Evolutionary conservation across 805 yeast species (phyloP), one percentile per base, ranked within the genome.

Genomic region (Ogataea ganodermae): DNA sequence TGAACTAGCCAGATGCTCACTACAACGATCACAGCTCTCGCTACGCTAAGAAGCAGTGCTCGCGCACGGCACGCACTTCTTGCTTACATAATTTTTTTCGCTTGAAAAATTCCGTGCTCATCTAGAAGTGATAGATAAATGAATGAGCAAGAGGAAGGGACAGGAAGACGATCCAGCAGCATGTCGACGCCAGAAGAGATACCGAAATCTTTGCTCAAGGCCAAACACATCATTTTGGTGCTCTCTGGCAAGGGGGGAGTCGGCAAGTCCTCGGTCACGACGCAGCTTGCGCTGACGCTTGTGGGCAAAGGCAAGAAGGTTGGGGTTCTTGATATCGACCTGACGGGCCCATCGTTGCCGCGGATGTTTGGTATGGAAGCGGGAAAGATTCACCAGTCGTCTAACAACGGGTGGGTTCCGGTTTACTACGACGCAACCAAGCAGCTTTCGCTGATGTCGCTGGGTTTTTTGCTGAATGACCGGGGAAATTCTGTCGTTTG

Each of bases 241-340:
- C 78, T 94, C 2, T 89, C 97, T 0, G 99, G 97, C 1, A 90
- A 90, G 66, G 97, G 97, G 23, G 97, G 99, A 20, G 99, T 94
- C 1, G 99, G 99, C 1, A 94, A 94, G 64, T 89, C 97, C 10
- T 89, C 97, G 0, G 90, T 94, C 1, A 91, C 99, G 2, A 88
- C 97, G 0, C 99, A 94, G 63, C 74, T 90, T 1, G 98, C 97
- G 0, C 73, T 94, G n/a, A 75, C 91, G 0, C 72, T 94, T 24
- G 88, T 83, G 5, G 69, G 74, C 12, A 72, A 78, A 61, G 96
- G 94, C 2, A 80, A 65, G 60, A 84, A 78, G 57, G 97, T 94
- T n/a, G 99, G 99, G 1, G 96, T 94, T 0, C 71, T 94, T 20
- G 99, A 94, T 62, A 89, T 94, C 17, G 99, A 94, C 70, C 72